phyloP scores from a whole-genome alignment of 495 filamentous ascomycete genomes.

The Xylaria venustula region DNA sequence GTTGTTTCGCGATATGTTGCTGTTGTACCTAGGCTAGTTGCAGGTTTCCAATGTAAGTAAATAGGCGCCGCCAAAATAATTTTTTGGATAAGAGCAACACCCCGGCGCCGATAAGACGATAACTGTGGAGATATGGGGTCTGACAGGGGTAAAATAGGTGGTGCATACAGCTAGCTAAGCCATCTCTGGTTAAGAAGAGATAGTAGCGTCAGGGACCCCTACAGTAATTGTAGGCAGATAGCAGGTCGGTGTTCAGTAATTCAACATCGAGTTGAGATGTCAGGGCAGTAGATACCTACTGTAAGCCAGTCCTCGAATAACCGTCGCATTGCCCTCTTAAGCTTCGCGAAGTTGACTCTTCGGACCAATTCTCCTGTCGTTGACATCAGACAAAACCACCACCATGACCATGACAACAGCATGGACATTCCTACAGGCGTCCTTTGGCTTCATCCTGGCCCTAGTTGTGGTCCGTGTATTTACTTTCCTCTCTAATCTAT shows the following conservation, averaged over 20 bases:
- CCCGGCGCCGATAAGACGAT: background rate
- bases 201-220: no score
- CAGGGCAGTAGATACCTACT: no score
- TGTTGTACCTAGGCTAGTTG: background rate
- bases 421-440: constrained; percentile 13
- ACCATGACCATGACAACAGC: constrained; percentile 10
- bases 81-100: constrained; percentile 1
- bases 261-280: no score
- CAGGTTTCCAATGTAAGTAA: background rate
- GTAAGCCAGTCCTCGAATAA: no score
- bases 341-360: no score
- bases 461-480: constrained; percentile 9
- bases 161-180: no score
- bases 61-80: constrained; percentile 2
- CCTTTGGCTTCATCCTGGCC: constrained; percentile 17
- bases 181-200: no score
- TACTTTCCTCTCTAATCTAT: constrained; percentile 19
- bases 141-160: no score
- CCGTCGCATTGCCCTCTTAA: no score
- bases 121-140: background rate
- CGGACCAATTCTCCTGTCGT: no score
- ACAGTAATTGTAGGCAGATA: no score
- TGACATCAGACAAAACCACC: background rate
- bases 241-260: no score
- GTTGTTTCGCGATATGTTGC: background rate